phyloP scores from a whole-genome alignment of 441 rosid genomes.

The Pelargonium myrrhifolium region DNA sequence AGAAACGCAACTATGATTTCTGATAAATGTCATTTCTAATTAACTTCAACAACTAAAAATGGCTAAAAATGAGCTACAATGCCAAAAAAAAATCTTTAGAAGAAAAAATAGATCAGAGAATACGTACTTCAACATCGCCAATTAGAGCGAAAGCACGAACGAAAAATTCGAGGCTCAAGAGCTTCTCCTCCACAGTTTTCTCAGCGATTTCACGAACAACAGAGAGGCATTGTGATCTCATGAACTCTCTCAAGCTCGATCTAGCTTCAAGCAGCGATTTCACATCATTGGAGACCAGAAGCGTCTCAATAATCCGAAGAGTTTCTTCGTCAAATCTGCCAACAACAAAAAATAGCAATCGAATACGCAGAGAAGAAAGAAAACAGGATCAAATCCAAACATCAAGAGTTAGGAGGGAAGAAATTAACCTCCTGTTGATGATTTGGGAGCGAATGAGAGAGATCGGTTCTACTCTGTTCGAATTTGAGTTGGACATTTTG shows the following conservation, averaged over 20 bases:
- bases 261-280: constrained; percentile 35
- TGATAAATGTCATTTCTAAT: no score
- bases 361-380: neutral
- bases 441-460: constrained; percentile 42
- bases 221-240: constrained; percentile 40
- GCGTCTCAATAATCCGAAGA: constrained; percentile 45
- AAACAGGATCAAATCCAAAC: constrained; percentile 3
- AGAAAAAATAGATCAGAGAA: neutral
- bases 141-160: constrained; percentile 58
- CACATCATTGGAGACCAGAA: constrained; percentile 45
- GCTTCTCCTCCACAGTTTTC: constrained; percentile 43
- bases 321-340: constrained; percentile 51
- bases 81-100: neutral
- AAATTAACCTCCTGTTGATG: constrained; percentile 34
- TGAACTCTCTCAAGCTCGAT: constrained; percentile 34
- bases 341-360: neutral
- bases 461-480: constrained; percentile 20
- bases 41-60: no score
- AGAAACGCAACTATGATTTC: no score
- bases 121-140: constrained; percentile 56
- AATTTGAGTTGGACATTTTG: constrained; percentile 22
- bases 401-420: constrained; percentile 7
- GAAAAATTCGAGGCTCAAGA: constrained; percentile 57
- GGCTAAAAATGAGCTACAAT: no score
- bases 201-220: constrained; percentile 34